Evolutionary conservation across 2,329 filamentous ascomycete genomes (phyloP).

Genomic region (Fusarium pilosicola): DNA sequence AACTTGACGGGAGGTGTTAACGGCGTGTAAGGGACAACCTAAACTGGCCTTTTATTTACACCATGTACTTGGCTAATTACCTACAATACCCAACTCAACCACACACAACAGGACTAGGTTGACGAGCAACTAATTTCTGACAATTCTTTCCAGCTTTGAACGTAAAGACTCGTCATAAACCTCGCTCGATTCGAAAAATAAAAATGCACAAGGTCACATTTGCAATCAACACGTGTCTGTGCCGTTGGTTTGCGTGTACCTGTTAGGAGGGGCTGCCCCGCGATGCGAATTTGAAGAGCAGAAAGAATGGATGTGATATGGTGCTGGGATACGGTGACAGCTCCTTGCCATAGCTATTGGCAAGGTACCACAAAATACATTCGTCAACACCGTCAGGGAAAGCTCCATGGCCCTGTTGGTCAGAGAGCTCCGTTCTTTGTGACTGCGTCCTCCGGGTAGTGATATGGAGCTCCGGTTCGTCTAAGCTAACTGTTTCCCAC

Average conservation of each 20-base stretch:
- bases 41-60: not conserved
- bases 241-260: conserved; percentile 41
- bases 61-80: not conserved
- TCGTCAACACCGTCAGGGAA: not conserved
- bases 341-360: conserved; percentile 8
- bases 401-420: not conserved
- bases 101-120: not conserved
- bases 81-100: not conserved
- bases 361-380: conserved; percentile 1
- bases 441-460: conserved; percentile 18
- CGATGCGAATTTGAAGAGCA: conserved; percentile 6
- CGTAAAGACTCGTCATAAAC: not conserved
- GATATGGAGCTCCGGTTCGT: conserved; percentile 24
- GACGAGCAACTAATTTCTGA: not conserved
- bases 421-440: conserved; percentile 5
- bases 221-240: conserved; percentile 39
- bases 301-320: conserved; percentile 8
- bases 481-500: conserved; percentile 10
- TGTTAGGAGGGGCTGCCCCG: conserved; percentile 22
- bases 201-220: conserved; percentile 42
- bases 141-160: conserved; percentile 12
- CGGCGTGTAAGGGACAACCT: not conserved
- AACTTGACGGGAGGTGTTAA: conserved; percentile 2
- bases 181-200: conserved; percentile 2
- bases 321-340: conserved; percentile 16